Base-by-base conservation (phyloP, 176 grass and related monocot species). In the Saccharum spontaneum region DNA sequence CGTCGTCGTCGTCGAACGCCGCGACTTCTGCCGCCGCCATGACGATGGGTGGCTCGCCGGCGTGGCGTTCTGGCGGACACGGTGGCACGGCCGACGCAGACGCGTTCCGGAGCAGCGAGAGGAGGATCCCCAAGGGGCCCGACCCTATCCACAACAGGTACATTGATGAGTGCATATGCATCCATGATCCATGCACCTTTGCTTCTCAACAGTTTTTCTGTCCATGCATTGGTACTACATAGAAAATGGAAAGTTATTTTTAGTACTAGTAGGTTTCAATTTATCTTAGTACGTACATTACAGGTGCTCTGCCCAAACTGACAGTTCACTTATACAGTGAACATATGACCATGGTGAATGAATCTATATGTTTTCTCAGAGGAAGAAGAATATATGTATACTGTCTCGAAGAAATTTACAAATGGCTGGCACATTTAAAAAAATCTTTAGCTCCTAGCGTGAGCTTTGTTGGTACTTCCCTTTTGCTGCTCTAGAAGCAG, bases 81-180 rank as follows among this genome's bases (percentile, higher is more conserved):
- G 18, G 67, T 6, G 4, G 36, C 2, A 23, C 36, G 20, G 74
- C 73, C 18, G 62, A 18, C 14, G 48, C 62, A 0, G 90, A 88
- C 55, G 85, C 24, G 44, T 92, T 90, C 75, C 34, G 63, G 23
- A 86, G 77, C 88, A 95, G 87, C 85, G 64, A 95, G 90, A 88
- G 93, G 57, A 90, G 87, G 82, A 92, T 95, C 3, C 93, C 90
- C 15, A 90, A 81, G 85, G 93, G 93, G 1, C 90, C 93, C 7
- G 93, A 95, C 50, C 93, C 93, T 17, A 95, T 95, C 15, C 93
- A 95, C 88, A 95, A 95, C 85, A 92, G 93, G 93, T 95, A 6
- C 48, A 1, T 17, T 50, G 48, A 50, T 15, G 39, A 4, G 5
- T 26, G 33, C 66, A 24, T 60, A 16, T 49, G 46, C 46, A 15